A percentile compares a stretch with the other conserved stretches of the same genome.
Evolutionary conservation across 257 asterid species (phyloP).

Genomic region (Forsythia viridissima): DNA sequence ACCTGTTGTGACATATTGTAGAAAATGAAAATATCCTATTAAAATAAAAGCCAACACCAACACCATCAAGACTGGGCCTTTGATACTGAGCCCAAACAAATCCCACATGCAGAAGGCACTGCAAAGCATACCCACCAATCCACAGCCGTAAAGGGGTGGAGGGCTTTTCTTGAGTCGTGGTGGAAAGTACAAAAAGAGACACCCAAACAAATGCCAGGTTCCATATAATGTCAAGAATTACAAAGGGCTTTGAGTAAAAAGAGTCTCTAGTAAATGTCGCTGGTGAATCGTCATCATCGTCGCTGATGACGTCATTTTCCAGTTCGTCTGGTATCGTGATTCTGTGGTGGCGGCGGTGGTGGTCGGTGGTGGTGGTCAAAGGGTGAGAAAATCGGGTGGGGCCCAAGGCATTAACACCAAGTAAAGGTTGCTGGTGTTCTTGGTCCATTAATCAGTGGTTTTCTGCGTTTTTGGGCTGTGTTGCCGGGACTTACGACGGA

Average conservation of each 20-base stretch:
- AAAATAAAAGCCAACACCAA: slow-evolving; percentile 19
- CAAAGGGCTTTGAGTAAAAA: slow-evolving; percentile 61
- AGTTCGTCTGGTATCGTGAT: slow-evolving; percentile 31
- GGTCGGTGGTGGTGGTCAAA: slow-evolving; percentile 29
- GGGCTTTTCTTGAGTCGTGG: slow-evolving; percentile 59
- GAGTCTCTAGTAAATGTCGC: slow-evolving; percentile 30
- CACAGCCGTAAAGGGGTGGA: slow-evolving; percentile 80
- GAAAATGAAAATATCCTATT: slow-evolving; percentile 38
- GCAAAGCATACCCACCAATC: slow-evolving; percentile 84
- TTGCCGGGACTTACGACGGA: neutral
- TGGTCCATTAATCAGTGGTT: slow-evolving; percentile 31
- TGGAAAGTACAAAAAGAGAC: slow-evolving; percentile 55
- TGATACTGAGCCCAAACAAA: slow-evolving; percentile 66
- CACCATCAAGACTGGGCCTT: slow-evolving; percentile 36
- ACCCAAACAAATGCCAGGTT: slow-evolving; percentile 70
- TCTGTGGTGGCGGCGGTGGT: slow-evolving; percentile 19
- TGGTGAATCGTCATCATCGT: neutral
- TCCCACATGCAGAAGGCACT: slow-evolving; percentile 72
- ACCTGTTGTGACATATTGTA: slow-evolving; percentile 55
- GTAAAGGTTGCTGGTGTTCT: slow-evolving; percentile 28
- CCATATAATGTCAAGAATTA: slow-evolving; percentile 81
- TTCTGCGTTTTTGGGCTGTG: neutral
- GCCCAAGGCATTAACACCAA: slow-evolving; percentile 11
- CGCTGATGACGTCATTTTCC: slow-evolving; percentile 13
- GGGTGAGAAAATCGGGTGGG: slow-evolving; percentile 30